Evolutionary conservation across 805 yeast species (phyloP), one percentile per base, ranked within the genome.

Genomic region (Saccharomycopsis fermentans): DNA sequence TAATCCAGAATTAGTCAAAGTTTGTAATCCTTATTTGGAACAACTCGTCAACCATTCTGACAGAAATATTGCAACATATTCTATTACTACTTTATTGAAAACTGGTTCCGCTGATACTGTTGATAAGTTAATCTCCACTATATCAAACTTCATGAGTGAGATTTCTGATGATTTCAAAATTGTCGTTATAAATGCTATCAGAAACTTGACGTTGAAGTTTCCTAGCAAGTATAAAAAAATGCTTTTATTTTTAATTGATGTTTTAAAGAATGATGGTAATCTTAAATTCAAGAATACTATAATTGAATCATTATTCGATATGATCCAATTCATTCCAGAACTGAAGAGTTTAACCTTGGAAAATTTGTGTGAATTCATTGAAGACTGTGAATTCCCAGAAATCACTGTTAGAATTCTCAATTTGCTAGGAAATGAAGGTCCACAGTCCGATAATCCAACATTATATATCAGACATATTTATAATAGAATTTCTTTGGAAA

Each of bases 331-430:
- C 68, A 84, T 90, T 61, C 96, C 96, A 21, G 83, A 78, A 63
- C 89, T 95, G 14, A 82, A 88, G 67, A 94, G 87, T 65, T 72
- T 81, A 54, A 96, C 96, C 24, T 77, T 94, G 67, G 90, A 87
- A 73, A 86, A 86, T 71, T 78, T 94, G 66, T 90, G 98, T 78
- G 99, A 94, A 72, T 91, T 90, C 69, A 94, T 94, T 67, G 99
- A 94, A 74, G 99, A 94, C 77, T 94, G 98, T 75, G 99, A 94
- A 74, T 92, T 80, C 74, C 87, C 96, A 34, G 97, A 90, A 73
- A 82, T 94, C 62, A 82, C 95, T 29, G 96, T 91, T n/a, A 82
- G 98, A 69, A 85, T 94, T 59, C 78, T 94, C 71, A 96, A 91
- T 73, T 73, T 92, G 62, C 80, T 94, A 64, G 99, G 99, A 69